Conservation (phyloP, 345 rosid genomes). For the Noccaea bulbosa region DNA sequence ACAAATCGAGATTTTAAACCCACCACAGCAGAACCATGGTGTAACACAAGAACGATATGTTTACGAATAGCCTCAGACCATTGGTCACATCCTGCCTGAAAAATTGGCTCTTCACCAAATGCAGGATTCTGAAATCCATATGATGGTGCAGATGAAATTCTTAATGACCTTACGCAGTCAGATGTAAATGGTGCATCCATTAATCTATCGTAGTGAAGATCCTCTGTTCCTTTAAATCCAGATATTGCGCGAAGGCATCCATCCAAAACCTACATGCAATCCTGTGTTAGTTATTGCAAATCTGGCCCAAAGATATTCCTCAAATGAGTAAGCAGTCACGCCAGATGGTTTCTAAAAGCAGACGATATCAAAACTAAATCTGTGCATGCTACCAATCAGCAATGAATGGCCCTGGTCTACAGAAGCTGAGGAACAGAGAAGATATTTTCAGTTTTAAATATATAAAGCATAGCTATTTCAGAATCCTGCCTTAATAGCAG, state of each 20-base stretch:
- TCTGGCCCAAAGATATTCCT: constrained; percentile 24
- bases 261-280: constrained; percentile 74
- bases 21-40: constrained; percentile 78
- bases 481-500: constrained; percentile 69
- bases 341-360: constrained; percentile 9
- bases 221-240: constrained; percentile 96
- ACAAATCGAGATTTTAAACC: constrained; percentile 44
- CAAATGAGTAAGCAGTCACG: constrained; percentile 15
- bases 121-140: constrained; percentile 56
- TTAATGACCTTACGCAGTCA: constrained; percentile 74
- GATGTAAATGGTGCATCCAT: constrained; percentile 78
- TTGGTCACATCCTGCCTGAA: constrained; percentile 59
- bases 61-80: constrained; percentile 80
- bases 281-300: constrained; percentile 24
- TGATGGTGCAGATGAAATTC: constrained; percentile 88
- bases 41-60: constrained; percentile 65
- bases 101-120: constrained; percentile 49
- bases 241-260: constrained; percentile 86
- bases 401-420: constrained; percentile 25
- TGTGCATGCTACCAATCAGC: constrained; percentile 19
- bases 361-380: constrained; percentile 16
- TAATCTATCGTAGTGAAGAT: constrained; percentile 64
- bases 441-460: not conserved
- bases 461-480: constrained; percentile 15
- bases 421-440: constrained; percentile 20